phyloP scores from a whole-genome alignment of 371 early-diverging fungal species.

The Coemansia sp. region DNA sequence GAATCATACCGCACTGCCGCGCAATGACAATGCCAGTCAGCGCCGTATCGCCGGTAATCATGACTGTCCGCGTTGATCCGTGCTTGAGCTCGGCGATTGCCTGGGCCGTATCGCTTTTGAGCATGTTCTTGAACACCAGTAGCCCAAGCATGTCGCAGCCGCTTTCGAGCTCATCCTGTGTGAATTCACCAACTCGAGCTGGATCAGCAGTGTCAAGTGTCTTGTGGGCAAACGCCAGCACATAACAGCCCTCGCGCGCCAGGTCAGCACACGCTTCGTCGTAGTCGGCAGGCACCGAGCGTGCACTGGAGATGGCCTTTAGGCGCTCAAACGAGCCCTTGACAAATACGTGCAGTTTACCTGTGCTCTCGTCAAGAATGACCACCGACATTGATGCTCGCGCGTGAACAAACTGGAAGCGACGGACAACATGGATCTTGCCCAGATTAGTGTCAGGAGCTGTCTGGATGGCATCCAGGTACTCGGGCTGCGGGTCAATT shows the following conservation, averaged over 20 bases:
- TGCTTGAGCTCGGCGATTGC: conserved; percentile 69
- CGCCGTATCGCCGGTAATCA: conserved; percentile 92
- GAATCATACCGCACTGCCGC: conserved; percentile 75
- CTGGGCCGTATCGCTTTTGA: conserved; percentile 69
- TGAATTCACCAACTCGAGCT: conserved; percentile 37
- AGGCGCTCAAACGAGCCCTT: conserved; percentile 81
- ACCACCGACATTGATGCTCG: conserved; percentile 83
- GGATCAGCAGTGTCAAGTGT: conserved; percentile 54
- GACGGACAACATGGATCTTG: conserved; percentile 60
- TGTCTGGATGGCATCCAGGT: conserved; percentile 54
- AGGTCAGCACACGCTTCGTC: conserved; percentile 54
- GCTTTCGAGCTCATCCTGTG: conserved; percentile 65
- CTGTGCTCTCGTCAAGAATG: conserved; percentile 59
- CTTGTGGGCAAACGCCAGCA: conserved; percentile 67
- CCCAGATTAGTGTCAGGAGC: conserved; percentile 26
- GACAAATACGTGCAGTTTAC: conserved; percentile 62
- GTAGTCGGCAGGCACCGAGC: conserved; percentile 51
- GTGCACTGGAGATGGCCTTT: conserved; percentile 45
- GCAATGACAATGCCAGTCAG: conserved; percentile 86
- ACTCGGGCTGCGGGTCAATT: conserved; percentile 35
- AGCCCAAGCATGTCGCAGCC: conserved; percentile 63
- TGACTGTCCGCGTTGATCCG: conserved; percentile 74
- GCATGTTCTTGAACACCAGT: conserved; percentile 76
- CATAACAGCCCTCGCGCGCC: conserved; percentile 73
- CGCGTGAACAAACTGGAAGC: conserved; percentile 84